Conservation (phyloP, 1,139 yeast genomes). For the Pneumocystis oryctolagi region DNA sequence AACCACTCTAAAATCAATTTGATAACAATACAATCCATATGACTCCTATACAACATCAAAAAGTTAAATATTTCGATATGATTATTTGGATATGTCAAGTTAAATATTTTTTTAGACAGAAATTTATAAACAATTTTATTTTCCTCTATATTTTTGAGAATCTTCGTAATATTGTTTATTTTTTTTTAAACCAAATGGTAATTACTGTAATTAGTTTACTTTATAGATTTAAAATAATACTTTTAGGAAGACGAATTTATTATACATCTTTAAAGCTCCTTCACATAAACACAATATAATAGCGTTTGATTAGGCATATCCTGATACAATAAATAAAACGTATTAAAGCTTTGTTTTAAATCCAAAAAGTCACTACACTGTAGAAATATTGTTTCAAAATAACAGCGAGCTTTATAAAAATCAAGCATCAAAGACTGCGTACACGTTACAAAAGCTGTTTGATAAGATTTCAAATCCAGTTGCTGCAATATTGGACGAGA, state of each 20-base stretch:
- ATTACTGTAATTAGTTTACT: not conserved
- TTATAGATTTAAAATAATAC: not conserved
- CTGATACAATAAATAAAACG: not conserved
- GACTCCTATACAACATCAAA: not conserved
- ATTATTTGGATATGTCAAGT: not conserved
- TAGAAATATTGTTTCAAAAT: not conserved
- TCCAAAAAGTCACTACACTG: not conserved
- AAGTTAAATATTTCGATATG: not conserved
- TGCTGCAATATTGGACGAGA: not conserved
- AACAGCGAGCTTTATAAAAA: not conserved
- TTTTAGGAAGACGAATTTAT: not conserved
- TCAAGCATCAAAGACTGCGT: not conserved
- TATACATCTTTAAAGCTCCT: not conserved
- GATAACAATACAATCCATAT: not conserved
- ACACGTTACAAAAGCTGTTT: not conserved
- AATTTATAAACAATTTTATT: not conserved
- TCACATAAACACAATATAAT: not conserved
- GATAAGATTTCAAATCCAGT: not conserved
- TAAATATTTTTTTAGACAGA: not conserved
- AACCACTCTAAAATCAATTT: not conserved
- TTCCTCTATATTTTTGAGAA: not conserved
- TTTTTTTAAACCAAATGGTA: not conserved
- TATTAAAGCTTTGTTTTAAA: not conserved
- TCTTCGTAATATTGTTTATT: not conserved
- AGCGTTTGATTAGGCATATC: not conserved